Evolutionary conservation across 2,329 filamentous ascomycete genomes (phyloP).

Genomic region (Arthrobotrys sphaeroides): DNA sequence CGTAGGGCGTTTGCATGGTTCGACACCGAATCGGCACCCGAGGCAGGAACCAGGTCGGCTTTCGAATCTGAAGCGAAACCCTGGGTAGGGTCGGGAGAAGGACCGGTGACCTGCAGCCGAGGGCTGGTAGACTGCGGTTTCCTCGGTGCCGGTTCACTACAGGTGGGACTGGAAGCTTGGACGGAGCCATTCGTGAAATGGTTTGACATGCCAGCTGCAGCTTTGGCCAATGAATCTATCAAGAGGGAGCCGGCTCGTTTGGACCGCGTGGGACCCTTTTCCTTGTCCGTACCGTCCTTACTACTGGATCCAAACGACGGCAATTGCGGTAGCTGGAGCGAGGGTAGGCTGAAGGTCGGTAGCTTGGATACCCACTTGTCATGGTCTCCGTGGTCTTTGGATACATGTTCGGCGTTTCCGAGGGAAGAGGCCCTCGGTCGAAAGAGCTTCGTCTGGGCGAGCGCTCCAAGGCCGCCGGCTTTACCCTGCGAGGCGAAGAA

Average conservation of each 20-base stretch:
- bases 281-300: constrained; percentile 36
- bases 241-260: constrained; percentile 40
- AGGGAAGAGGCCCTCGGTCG: constrained; percentile 34
- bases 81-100: not conserved
- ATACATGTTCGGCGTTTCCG: constrained; percentile 34
- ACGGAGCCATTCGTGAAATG: constrained; percentile 19
- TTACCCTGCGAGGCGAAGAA: constrained; percentile 37
- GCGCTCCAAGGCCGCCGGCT: constrained; percentile 23
- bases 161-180: not conserved
- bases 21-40: not conserved
- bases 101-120: not conserved
- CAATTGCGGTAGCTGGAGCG: constrained; percentile 46
- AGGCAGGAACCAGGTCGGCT: not conserved
- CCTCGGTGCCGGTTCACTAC: not conserved
- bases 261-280: constrained; percentile 19
- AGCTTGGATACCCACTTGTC: constrained; percentile 48
- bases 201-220: constrained; percentile 40
- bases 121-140: not conserved
- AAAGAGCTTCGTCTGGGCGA: constrained; percentile 38
- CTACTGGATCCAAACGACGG: constrained; percentile 39
- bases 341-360: constrained; percentile 52
- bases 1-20: not conserved
- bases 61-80: not conserved
- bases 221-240: constrained; percentile 47
- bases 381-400: constrained; percentile 27